These are phyloP conservation scores for Rhizoclosmatium sp. DNA, from an alignment of 192 early-diverging fungal genomes.

Conservation along the genomic window DNA sequence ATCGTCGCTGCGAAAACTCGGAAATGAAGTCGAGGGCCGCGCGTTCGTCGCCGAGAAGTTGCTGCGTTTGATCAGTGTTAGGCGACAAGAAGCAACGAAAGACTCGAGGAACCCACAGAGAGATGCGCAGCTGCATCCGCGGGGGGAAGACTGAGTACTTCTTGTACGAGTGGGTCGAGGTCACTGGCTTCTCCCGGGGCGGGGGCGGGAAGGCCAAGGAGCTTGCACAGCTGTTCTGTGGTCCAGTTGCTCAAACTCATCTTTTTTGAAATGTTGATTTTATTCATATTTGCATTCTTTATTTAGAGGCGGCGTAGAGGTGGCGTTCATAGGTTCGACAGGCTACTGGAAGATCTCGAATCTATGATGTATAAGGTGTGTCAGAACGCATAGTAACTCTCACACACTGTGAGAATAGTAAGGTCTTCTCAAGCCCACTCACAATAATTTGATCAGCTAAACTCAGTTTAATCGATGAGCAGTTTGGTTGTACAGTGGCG, in stretches of 20 bases:
- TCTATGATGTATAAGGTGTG: no score
- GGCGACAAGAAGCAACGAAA: not conserved
- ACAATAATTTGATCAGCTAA: no score
- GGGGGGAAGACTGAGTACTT: constrained; percentile 5
- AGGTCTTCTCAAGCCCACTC: no score
- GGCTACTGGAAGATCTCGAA: no score
- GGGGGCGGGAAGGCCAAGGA: constrained; percentile 32
- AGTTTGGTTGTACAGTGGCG: no score
- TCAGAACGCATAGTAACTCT: no score
- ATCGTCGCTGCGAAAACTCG: constrained; percentile 36
- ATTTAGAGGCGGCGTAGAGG: not conserved
- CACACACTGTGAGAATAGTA: no score
- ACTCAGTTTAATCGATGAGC: no score
- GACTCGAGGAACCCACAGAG: constrained; percentile 1
- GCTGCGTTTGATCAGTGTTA: not conserved
- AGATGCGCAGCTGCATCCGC: constrained; percentile 35
- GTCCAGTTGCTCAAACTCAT: constrained; percentile 30
- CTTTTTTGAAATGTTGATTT: not conserved
- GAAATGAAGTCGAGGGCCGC: constrained; percentile 43
- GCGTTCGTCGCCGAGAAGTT: not conserved
- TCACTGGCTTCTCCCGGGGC: constrained; percentile 6
- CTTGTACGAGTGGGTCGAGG: constrained; percentile 21
- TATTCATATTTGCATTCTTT: not conserved
- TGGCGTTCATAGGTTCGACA: no score
- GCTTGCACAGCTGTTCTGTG: constrained; percentile 25